A percentile compares a stretch with the other conserved stretches of the same genome.
Evolutionary conservation across 192 early-diverging fungal genomes (phyloP).

Genomic region (Rhizoclosmatium globosum): DNA sequence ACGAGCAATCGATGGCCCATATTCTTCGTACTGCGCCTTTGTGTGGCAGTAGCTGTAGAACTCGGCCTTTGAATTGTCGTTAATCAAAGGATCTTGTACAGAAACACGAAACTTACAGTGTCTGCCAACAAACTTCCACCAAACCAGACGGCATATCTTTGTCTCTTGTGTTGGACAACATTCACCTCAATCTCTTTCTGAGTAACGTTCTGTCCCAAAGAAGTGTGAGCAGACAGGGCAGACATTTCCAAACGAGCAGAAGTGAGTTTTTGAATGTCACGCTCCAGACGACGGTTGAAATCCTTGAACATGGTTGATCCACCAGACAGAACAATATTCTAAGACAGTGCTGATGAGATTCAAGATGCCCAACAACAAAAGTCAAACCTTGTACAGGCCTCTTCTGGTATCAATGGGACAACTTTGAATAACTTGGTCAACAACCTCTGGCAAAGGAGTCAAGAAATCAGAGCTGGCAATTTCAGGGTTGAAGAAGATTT

Average conservation of each 20-base stretch:
- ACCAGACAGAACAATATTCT: conserved; percentile 99
- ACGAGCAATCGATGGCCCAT: conserved; percentile 92
- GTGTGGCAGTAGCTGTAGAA: conserved; percentile 95
- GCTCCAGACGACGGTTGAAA: conserved; percentile 92
- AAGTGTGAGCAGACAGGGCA: conserved; percentile 58
- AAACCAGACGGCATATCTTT: conserved; percentile 99
- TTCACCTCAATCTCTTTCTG: conserved; percentile 93
- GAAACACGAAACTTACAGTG: conserved; percentile 67
- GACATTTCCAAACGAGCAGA: conserved; percentile 47
- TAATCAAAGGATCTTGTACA: conserved; percentile 13
- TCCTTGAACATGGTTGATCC: conserved; percentile 99
- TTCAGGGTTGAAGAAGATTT: conserved; percentile 99
- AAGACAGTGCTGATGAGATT: conserved; percentile 25
- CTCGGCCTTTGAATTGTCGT: conserved; percentile 64
- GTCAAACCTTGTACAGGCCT: conserved; percentile 88
- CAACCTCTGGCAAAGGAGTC: conserved; percentile 94
- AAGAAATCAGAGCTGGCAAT: conserved; percentile 96
- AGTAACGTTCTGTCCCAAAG: conserved; percentile 72
- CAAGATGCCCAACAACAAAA: not conserved
- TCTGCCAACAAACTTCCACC: conserved; percentile 94
- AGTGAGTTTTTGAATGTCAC: conserved; percentile 92
- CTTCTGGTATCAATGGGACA: conserved; percentile 97
- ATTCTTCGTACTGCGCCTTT: conserved; percentile 98
- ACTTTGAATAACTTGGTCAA: conserved; percentile 95
- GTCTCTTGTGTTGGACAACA: conserved; percentile 97